These are phyloP conservation scores for Vitis cinerea DNA, from an alignment of 164 flowering plant genomes.

Conservation along the genomic window DNA sequence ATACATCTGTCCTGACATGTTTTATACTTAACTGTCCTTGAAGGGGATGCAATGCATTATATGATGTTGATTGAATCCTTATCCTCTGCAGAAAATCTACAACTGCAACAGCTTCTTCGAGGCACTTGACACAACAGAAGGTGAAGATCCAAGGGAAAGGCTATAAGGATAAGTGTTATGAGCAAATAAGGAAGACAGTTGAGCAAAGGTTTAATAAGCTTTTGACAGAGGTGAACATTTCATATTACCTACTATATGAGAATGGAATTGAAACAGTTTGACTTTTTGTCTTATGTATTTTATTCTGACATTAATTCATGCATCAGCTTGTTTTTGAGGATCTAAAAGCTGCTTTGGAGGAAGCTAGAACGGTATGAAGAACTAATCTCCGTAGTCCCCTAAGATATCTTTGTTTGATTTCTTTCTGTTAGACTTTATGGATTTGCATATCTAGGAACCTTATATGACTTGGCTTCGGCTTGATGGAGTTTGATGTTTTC, in stretches of 20 bases:
- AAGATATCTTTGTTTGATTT: background rate
- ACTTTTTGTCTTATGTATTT: background rate
- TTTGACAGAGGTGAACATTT: no score
- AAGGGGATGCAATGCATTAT: background rate
- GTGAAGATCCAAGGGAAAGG: conserved; percentile 87
- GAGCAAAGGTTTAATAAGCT: conserved; percentile 72
- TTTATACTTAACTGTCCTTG: no score
- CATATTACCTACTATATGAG: no score
- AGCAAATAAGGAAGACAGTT: conserved; percentile 83
- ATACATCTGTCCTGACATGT: no score
- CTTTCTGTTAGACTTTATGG: background rate
- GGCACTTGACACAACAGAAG: conserved; percentile 63
- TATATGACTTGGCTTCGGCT: no score
- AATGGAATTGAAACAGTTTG: background rate
- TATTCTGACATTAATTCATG: conserved; percentile 20
- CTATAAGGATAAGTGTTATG: conserved; percentile 97
- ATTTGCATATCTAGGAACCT: no score
- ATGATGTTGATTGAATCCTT: background rate
- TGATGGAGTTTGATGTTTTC: no score
- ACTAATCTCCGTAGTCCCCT: background rate
- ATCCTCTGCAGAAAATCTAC: conserved; percentile 57
- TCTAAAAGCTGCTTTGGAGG: conserved; percentile 90
- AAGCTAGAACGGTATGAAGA: conserved; percentile 73
- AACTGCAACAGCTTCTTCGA: conserved; percentile 52
- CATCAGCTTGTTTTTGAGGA: conserved; percentile 79